Evolutionary conservation across 345 rosid genomes (phyloP), one percentile per base, ranked within the genome.

Genomic region (Erysimum cheiranthoides): DNA sequence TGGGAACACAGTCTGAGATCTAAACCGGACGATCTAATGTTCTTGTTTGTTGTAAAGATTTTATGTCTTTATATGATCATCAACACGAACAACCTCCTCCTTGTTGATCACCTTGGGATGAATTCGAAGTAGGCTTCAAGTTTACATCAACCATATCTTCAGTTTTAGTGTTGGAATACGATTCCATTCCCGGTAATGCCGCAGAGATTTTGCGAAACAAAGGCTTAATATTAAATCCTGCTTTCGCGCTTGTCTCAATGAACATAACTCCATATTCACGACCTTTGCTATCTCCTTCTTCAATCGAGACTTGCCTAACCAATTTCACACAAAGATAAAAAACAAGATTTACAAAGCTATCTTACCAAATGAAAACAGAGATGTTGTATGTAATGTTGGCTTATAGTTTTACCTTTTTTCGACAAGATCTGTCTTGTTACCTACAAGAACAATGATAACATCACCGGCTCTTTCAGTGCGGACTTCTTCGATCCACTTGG

Each of bases 61-160:
- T 64, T 57, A 25, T 4, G 0, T 32, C 57, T 38, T 21, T 73
- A n/a, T 25, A 1, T n/a, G 11, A 18, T 39, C 66, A 79, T 87
- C 80, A 92, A 75, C 96, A 90, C 1, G 93, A 82, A 60, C 96
- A 92, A 59, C 91, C 92, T 79, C 93, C 87, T 2, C 92, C 82
- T 71, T 89, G 89, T 59, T 77, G 82, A 70, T 87, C 91, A 0
- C 87, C 77, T 70, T 86, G 91, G 5, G 90, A 86, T 9, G 88
- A 63, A 56, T 83, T 84, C 7, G 89, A 17, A 51, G 85, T 78
- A 3, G 97, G 80, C 81, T 86, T 91, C 16, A 91, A 87, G 79
- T 91, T 89, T 21, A 91, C 97, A 52, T 91, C 95, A 51, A 91
- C 97, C 97, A 89, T 86, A 75, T 89, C 97, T 68, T 91, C 97